A percentile compares a stretch with the other conserved stretches of the same genome.
Conservation (phyloP, 106 monocot species). For the Agapanthus africanus region DNA sequence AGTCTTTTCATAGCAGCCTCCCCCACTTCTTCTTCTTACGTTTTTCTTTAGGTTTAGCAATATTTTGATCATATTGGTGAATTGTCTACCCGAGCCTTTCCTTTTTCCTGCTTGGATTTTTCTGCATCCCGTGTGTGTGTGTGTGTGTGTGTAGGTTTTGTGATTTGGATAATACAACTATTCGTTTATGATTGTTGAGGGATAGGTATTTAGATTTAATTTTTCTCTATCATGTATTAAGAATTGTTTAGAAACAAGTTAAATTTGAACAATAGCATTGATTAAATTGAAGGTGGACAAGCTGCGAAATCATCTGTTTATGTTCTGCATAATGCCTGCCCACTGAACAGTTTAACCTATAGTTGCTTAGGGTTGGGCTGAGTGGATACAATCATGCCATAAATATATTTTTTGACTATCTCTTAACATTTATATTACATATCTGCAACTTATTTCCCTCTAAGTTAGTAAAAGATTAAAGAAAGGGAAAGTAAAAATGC, state of each 20-base stretch:
- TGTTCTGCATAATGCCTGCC: background rate
- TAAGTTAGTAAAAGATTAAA: background rate
- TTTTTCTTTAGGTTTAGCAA: too few species aligned
- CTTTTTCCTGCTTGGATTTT: too few species aligned
- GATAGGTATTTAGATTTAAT: background rate
- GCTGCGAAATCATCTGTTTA: background rate
- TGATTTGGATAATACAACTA: background rate
- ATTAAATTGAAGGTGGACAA: background rate
- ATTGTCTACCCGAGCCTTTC: too few species aligned
- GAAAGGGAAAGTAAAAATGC: background rate
- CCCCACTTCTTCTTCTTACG: too few species aligned
- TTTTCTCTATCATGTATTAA: background rate
- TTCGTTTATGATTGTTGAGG: background rate
- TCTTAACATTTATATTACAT: background rate
- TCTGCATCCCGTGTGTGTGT: too few species aligned
- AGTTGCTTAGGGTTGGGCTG: background rate
- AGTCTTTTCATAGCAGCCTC: too few species aligned
- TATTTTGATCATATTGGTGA: too few species aligned
- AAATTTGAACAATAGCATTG: background rate
- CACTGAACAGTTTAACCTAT: background rate
- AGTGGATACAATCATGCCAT: too few species aligned
- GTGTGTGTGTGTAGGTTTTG: background rate
- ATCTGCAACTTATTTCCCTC: background rate
- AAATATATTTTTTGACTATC: too few species aligned
- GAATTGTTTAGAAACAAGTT: background rate